These are phyloP conservation scores for Jamesozyma spencerorum DNA, from an alignment of 805 yeast species.

Conservation along the genomic window DNA sequence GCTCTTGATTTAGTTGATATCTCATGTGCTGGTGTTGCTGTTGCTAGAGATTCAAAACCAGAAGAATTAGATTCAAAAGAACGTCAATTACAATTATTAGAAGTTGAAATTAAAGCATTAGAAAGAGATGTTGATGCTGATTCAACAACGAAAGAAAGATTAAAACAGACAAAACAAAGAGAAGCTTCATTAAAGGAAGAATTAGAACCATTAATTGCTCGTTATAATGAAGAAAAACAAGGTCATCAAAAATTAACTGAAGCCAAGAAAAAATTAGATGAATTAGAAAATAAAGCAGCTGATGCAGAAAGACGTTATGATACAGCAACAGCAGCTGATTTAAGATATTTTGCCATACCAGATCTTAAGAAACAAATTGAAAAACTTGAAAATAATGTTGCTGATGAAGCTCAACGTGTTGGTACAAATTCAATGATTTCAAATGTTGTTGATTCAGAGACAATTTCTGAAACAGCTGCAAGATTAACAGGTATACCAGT, in stretches of 20 bases:
- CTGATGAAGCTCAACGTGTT: slow-evolving; percentile 60
- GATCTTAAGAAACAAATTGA: slow-evolving; percentile 71
- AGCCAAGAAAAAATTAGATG: slow-evolving; percentile 86
- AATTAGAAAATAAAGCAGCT: slow-evolving; percentile 80
- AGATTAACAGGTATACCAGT: slow-evolving; percentile 96
- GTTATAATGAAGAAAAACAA: slow-evolving; percentile 76
- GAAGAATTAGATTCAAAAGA: slow-evolving; percentile 92
- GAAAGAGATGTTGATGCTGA: slow-evolving; percentile 91
- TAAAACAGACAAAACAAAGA: slow-evolving; percentile 66
- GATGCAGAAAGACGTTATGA: slow-evolving; percentile 98
- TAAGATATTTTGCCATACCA: slow-evolving; percentile 95
- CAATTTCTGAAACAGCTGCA: slow-evolving; percentile 95
- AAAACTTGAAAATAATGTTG: slow-evolving; percentile 65
- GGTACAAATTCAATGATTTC: slow-evolving; percentile 60
- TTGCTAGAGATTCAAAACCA: slow-evolving; percentile 95
- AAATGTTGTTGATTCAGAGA: slow-evolving; percentile 86
- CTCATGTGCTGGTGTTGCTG: slow-evolving; percentile 94
- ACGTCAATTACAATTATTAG: slow-evolving; percentile 81
- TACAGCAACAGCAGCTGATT: slow-evolving; percentile 88
- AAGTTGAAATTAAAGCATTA: slow-evolving; percentile 92
- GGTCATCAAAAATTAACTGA: slow-evolving; percentile 86
- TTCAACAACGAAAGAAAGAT: slow-evolving; percentile 74
- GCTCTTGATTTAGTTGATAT: slow-evolving; percentile 96
- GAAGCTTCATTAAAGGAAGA: slow-evolving; percentile 80
- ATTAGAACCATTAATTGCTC: slow-evolving; percentile 73